Percentiles rank a stretch among this genome's conserved stretches.
These are phyloP conservation scores for Didymella segeticola DNA, from an alignment of 2,329 filamentous ascomycete genomes.

Conservation along the genomic window DNA sequence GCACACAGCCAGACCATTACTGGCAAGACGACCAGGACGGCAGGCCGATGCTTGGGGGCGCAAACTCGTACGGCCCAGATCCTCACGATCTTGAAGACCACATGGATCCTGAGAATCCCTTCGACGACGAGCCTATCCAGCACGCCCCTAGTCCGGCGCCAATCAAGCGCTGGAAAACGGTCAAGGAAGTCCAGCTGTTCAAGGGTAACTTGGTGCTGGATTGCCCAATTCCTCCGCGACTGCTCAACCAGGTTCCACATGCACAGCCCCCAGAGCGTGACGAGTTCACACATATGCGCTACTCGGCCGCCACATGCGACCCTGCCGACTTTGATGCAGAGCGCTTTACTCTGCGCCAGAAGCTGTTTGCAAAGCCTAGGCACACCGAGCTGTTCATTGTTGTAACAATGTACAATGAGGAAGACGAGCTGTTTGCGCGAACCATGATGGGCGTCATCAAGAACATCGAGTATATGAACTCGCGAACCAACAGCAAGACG, in stretches of 20 bases:
- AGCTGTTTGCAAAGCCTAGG: constrained; percentile 87
- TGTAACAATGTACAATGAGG: constrained; percentile 99
- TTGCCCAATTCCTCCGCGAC: constrained; percentile 88
- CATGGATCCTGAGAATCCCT: constrained; percentile 42
- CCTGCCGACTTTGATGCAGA: constrained; percentile 85
- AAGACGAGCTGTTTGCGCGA: constrained; percentile 92
- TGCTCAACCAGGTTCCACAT: constrained; percentile 87
- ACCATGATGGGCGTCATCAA: constrained; percentile 98
- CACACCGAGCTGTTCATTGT: constrained; percentile 97
- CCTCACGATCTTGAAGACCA: constrained; percentile 55
- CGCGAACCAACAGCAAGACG: constrained; percentile 88
- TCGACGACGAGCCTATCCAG: constrained; percentile 51
- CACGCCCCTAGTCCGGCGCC: constrained; percentile 63
- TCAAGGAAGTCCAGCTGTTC: constrained; percentile 97
- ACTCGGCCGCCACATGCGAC: constrained; percentile 93
- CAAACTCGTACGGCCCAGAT: constrained; percentile 67
- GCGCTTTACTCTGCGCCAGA: constrained; percentile 90
- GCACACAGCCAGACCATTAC: constrained; percentile 58
- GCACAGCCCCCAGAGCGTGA: constrained; percentile 78
- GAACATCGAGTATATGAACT: constrained; percentile 98
- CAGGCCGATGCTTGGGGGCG: constrained; percentile 76
- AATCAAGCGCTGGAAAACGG: constrained; percentile 94
- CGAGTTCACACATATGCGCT: constrained; percentile 89
- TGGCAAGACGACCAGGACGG: constrained; percentile 74
- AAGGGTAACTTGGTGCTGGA: constrained; percentile 96